Percentiles rank a stretch among this genome's conserved stretches.
Evolutionary conservation across 1,284 basidiomycete genomes (phyloP).

Genomic region (Sporisorium exsertum): DNA sequence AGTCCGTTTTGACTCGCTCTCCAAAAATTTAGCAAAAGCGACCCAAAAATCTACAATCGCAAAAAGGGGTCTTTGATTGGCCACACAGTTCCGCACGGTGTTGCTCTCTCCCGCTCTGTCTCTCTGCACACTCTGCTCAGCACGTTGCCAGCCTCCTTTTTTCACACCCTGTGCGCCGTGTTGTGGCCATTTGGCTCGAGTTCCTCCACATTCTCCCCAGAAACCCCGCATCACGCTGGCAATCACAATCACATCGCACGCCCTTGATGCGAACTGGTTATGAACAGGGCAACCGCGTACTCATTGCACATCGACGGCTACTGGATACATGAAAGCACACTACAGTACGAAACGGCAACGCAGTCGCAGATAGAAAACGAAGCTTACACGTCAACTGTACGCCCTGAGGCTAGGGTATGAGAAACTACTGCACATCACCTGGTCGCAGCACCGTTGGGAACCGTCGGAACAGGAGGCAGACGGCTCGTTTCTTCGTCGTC

Average conservation of each 20-base stretch:
- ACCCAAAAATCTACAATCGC: not conserved
- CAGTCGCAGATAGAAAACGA: not conserved
- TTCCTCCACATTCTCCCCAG: conserved; percentile 12
- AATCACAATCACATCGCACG: not conserved
- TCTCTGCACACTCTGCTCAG: not conserved
- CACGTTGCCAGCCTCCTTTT: not conserved
- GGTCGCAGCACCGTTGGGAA: conserved; percentile 35
- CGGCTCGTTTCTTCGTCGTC: conserved; percentile 38
- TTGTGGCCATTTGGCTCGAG: not conserved
- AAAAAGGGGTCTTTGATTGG: conserved; percentile 10
- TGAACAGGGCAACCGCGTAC: not conserved
- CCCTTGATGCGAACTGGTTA: not conserved
- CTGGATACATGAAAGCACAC: conserved; percentile 9
- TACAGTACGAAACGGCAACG: not conserved
- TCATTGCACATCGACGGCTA: not conserved
- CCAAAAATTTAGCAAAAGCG: not conserved
- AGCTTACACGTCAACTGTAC: no score
- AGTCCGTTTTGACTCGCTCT: not conserved
- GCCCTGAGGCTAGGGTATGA: not conserved
- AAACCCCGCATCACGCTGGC: conserved; percentile 6
- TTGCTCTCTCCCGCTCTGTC: no score
- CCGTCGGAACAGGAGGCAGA: conserved; percentile 20
- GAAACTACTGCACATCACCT: conserved; percentile 1
- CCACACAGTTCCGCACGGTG: not conserved
- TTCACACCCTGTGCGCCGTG: not conserved